Conservation (phyloP, 805 yeast species). For the Dipodascus geniculatus region DNA sequence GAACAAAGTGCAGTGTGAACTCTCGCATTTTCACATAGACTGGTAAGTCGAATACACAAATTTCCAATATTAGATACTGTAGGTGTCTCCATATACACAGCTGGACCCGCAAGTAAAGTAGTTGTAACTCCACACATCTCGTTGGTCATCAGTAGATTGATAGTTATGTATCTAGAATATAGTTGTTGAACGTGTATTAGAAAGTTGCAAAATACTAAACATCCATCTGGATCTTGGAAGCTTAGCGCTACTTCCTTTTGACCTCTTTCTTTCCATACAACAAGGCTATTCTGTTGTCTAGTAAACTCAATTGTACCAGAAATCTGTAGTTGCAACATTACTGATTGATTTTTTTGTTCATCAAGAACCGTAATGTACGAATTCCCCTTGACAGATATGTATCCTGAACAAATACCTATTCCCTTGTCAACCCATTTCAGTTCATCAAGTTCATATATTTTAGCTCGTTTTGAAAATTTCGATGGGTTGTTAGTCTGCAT, state of each 20-base stretch:
- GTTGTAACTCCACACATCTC: conserved; percentile 31
- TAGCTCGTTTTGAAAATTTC: conserved; percentile 61
- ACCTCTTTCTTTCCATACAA: conserved; percentile 79
- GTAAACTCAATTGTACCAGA: conserved; percentile 75
- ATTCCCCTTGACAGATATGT: conserved; percentile 27
- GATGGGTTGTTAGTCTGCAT: no score
- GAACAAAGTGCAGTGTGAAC: conserved; percentile 31
- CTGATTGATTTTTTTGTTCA: conserved; percentile 48
- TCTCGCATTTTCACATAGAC: conserved; percentile 39
- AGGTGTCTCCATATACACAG: conserved; percentile 40
- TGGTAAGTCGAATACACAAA: conserved; percentile 44
- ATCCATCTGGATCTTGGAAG: conserved; percentile 86
- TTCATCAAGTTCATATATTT: conserved; percentile 77
- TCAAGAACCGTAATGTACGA: conserved; percentile 38
- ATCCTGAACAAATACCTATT: conserved; percentile 82
- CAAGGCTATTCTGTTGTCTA: conserved; percentile 85
- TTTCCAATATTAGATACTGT: conserved; percentile 38
- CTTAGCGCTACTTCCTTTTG: conserved; percentile 65
- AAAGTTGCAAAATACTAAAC: conserved; percentile 73
- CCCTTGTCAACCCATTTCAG: conserved; percentile 89
- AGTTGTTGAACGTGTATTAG: conserved; percentile 55
- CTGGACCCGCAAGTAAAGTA: conserved; percentile 74
- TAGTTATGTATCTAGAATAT: conserved; percentile 51
- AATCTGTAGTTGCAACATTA: conserved; percentile 52
- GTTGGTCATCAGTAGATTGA: conserved; percentile 43